Evolutionary conservation across 2,329 filamentous ascomycete species (phyloP), one percentile per base, ranked within the genome.

Genomic region (Fusarium kyushuense): DNA sequence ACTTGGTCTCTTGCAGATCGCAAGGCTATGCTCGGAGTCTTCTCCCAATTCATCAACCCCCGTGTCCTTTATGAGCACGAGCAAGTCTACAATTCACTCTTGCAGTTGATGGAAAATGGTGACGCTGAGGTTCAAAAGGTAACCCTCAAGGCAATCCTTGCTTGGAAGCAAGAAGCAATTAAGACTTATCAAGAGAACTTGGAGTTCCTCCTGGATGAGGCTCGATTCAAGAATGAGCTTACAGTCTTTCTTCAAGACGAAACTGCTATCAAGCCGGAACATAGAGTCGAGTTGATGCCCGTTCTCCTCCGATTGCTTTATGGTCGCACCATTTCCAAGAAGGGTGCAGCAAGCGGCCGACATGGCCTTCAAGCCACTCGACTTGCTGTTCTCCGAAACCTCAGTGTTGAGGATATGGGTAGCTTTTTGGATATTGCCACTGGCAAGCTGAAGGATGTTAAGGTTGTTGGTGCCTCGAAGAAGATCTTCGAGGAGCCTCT

Each of bases 151-250:
- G 92, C 91, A 11, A 87, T 99, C 10, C 84, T 97, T 53, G 88
- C 93, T 0, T 99, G 96, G 95, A 98, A 97, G 77, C 87, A 92
- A 59, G 85, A 90, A 3, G 89, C 86, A 11, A 84, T 99, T 49
- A 86, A 86, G 62, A 85, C 89, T 1, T 97, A 98, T 75, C 89
- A 94, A 72, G 94, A 97, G 71, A 93, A 94, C 71, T 80, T 99
- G 25, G 86, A 93, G 65, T 94, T 93, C 72, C 84, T 99, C 3
- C 86, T 98, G 11, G 96, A 99, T 70, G 96, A 98, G 66, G 90
- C 92, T 25, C 88, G 92, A 48, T 97, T 98, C 80, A 93, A 94
- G 75, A 96, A 98, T 74, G 95, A 98, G 76, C 85, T 99, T n/a
- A 91, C 93, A 1, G 89, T 96, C 6, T 91, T 99, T 68, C 86